Evolutionary conservation across 352 stramenopile genomes (phyloP).

Genomic region (Globisporangium nodosum): DNA sequence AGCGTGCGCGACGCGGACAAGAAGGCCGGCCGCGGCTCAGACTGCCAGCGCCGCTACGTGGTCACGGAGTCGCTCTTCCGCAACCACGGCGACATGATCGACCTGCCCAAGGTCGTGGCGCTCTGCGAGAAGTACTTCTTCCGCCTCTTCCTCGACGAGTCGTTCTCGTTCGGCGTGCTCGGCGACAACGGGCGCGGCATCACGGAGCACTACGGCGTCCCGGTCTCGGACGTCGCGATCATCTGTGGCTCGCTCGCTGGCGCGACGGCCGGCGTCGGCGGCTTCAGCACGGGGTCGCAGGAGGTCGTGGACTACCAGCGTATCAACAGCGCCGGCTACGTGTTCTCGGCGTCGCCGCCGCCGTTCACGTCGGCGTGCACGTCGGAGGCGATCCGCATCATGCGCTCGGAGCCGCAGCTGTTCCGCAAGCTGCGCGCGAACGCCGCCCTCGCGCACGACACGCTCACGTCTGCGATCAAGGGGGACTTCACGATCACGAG

Average conservation of each 20-base stretch:
- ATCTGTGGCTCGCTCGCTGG: slow-evolving; percentile 93
- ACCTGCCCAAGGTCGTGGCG: slow-evolving; percentile 90
- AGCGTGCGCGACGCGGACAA: slow-evolving; percentile 85
- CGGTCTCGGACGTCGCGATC: slow-evolving; percentile 89
- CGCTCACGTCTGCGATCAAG: slow-evolving; percentile 31
- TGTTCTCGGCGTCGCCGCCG: slow-evolving; percentile 96
- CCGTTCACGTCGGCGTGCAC: slow-evolving; percentile 93
- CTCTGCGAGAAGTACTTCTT: slow-evolving; percentile 90
- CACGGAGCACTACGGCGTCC: slow-evolving; percentile 77
- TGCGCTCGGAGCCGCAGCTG: slow-evolving; percentile 73
- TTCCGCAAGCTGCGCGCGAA: slow-evolving; percentile 65
- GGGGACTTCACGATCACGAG: slow-evolving; percentile 49
- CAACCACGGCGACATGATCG: slow-evolving; percentile 94
- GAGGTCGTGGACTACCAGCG: slow-evolving; percentile 98
- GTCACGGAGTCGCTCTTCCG: slow-evolving; percentile 97
- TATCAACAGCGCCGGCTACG: slow-evolving; percentile 96
- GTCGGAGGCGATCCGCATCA: slow-evolving; percentile 81
- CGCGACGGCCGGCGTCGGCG: slow-evolving; percentile 91
- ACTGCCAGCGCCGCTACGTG: slow-evolving; percentile 94
- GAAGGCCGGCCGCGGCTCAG: slow-evolving; percentile 64
- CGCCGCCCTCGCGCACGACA: slow-evolving; percentile 49
- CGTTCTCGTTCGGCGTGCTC: slow-evolving; percentile 93
- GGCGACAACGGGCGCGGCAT: slow-evolving; percentile 85
- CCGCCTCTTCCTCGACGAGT: slow-evolving; percentile 87
- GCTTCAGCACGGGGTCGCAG: slow-evolving; percentile 94